Base-by-base conservation (phyloP, 306 rosid species). In the Trifolium subterraneum region DNA sequence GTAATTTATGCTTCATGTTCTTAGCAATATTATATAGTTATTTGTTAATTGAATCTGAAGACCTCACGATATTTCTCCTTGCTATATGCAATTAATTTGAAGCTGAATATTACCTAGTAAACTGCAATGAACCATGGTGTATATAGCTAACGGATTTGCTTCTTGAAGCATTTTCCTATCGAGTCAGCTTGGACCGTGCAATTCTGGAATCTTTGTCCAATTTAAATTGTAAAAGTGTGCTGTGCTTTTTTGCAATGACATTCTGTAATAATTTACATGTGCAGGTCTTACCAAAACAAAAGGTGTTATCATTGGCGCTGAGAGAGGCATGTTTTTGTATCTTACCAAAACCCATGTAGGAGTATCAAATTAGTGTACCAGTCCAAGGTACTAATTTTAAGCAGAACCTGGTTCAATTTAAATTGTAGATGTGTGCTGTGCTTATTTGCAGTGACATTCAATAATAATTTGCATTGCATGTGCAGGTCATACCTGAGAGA, bases 1-100 rank as follows among this genome's bases (percentile, higher is more conserved):
- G 93, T 88, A 88, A 74, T 54, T 80, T 73, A 62, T 16, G 44
- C 48, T 63, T 76, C 56, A 45, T 54, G 31, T 56, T 36, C 45
- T 56, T 70, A 39, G 52, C 38, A 39, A 39, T 59, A 51, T 6
- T 18, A 38, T 74, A 7, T 68, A n/a, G 44, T 38, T 71, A 41
- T 39, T 38, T 20, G n/a, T 51, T 33, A 45, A 38, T 41, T 74
- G 76, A 62, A 52, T 29, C 31, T 41, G 64, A 31, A 31, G 22
- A 59, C 27, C 16, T 22, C 59, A n/a, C 55, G 67, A 20, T 55
- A 39, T 18, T 69, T 73, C 39, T 64, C 56, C 29, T 41, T 27
- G 73, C 8, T 38, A 51, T n/a, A n/a, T 41, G 31, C 54, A 72
- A 73, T 42, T 51, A 25, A 41, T 42, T 29, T 8, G 25, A 63